Evolutionary conservation across 1,284 basidiomycete genomes (phyloP).

Genomic region (Ustilago lituana): DNA sequence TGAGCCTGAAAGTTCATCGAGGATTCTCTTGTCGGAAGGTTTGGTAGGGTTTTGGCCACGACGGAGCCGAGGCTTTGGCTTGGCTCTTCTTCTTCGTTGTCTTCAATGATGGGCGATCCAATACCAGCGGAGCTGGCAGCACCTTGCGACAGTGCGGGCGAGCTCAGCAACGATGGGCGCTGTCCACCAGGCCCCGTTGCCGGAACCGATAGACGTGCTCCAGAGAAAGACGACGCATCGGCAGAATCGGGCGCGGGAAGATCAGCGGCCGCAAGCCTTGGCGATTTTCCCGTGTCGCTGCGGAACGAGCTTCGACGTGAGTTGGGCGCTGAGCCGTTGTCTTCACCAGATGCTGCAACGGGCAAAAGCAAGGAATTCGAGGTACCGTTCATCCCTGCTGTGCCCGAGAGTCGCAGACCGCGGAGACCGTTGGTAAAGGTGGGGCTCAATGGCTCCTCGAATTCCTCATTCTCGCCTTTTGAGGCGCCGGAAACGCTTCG

Average conservation of each 20-base stretch:
- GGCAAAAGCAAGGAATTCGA: slow-evolving; percentile 29
- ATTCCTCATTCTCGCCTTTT: slow-evolving; percentile 29
- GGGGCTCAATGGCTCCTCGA: slow-evolving; percentile 45
- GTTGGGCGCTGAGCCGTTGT: slow-evolving; percentile 34
- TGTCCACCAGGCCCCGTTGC: slow-evolving; percentile 7
- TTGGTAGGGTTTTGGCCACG: slow-evolving; percentile 23
- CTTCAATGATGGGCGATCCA: slow-evolving; percentile 48
- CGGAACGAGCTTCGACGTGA: slow-evolving; percentile 48
- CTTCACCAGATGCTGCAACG: slow-evolving; percentile 5
- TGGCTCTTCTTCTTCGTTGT: slow-evolving; percentile 39
- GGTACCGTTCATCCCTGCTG: slow-evolving; percentile 22
- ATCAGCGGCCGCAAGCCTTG: slow-evolving; percentile 17
- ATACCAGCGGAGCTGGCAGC: slow-evolving; percentile 39
- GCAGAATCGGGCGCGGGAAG: slow-evolving; percentile 11
- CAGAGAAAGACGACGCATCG: slow-evolving; percentile 12
- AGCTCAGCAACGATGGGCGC: slow-evolving; percentile 18
- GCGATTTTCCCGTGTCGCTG: slow-evolving; percentile 33
- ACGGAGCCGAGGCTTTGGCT: not conserved
- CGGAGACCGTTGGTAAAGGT: slow-evolving; percentile 41
- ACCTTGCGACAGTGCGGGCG: slow-evolving; percentile 43
- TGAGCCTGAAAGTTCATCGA: slow-evolving; percentile 19
- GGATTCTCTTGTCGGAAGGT: slow-evolving; percentile 15
- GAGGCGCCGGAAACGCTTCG: slow-evolving; percentile 41
- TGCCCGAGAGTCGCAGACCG: slow-evolving; percentile 43
- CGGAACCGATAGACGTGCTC: slow-evolving; percentile 31